These are phyloP conservation scores for Brassica juncea DNA, from an alignment of 345 rosid species.

Conservation along the genomic window DNA sequence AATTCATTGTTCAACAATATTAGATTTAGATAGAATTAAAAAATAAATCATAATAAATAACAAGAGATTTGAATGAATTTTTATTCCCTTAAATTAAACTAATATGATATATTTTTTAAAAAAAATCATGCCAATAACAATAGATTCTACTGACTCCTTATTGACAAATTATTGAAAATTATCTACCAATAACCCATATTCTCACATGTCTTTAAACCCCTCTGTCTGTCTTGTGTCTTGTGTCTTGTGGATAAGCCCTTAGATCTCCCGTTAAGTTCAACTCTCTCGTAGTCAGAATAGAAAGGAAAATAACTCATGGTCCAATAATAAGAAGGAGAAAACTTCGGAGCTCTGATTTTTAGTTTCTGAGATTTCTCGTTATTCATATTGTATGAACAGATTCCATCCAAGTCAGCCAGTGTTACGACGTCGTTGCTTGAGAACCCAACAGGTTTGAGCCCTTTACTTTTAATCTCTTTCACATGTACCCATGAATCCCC, in stretches of 20 bases:
- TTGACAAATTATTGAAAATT: not conserved
- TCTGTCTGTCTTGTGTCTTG: not conserved
- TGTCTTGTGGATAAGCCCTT: not conserved
- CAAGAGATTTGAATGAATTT: not conserved
- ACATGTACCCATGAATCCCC: not conserved
- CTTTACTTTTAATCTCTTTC: not conserved
- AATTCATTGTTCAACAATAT: not conserved
- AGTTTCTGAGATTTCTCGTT: not conserved
- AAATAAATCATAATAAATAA: too few relatives aligned
- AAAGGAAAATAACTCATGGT: constrained; percentile 12
- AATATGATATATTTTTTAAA: not conserved
- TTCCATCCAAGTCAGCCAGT: not conserved
- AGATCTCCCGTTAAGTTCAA: not conserved
- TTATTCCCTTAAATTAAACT: too few relatives aligned
- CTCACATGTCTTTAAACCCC: not conserved
- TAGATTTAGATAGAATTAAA: not conserved
- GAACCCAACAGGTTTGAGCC: not conserved
- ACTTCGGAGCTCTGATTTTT: not conserved
- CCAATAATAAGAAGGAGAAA: not conserved
- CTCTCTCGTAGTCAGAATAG: constrained; percentile 10
- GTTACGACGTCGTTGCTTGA: constrained; percentile 4
- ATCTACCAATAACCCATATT: not conserved
- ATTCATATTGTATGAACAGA: constrained; percentile 8
- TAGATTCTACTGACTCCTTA: not conserved
- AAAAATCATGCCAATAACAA: not conserved